Base-by-base conservation (phyloP, 345 rosid species). In the Moricandia arvensis region DNA sequence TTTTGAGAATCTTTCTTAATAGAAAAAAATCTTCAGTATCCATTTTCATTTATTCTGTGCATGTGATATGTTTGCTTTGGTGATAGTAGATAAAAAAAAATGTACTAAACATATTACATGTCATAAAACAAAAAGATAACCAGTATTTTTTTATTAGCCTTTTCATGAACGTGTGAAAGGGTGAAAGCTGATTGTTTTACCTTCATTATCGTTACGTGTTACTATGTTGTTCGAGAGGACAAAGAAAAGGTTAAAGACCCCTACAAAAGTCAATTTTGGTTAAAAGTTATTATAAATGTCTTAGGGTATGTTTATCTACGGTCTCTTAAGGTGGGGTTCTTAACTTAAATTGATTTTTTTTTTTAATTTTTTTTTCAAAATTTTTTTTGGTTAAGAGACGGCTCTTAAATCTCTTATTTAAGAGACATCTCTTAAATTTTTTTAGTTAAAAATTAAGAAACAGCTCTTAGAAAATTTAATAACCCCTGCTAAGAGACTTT, bases 21-120 rank as follows among this genome's bases (percentile, higher is more conserved):
- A n/a, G 1, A 10, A 62, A 21, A 49, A n/a, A 7, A 76, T 71
- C 67, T 71, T 29, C 38, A 47, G 11, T 34, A 49, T 75, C 69
- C 38, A 26, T 15, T 59, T 54, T 63, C 69, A 72, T 78, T 66
- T 72, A 66, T 35, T 62, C 55, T 15, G 17, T 65, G 43, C 80
- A 77, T 77, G 80, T 77, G 80, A 34, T 65, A 53, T 77, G 80
- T 71, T 77, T 45, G 31, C 30, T 43, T 57, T 9, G 10, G 13
- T 18, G 59, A n/a, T 31, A 7, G 34, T 9, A 12, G 31, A 51
- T 47, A 16, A 57, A 10, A 12, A 16, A 41, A 38, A 35, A 34
- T 7, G 55, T n/a, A 65, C 17, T 47, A 21, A 6, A 30, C 21
- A 2, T 8, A 38, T 12, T 29, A 65, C 18, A 43, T 7, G 8